Evolutionary conservation across 2,329 filamentous ascomycete species (phyloP).

Genomic region (Ceratocystis eucalypticola): DNA sequence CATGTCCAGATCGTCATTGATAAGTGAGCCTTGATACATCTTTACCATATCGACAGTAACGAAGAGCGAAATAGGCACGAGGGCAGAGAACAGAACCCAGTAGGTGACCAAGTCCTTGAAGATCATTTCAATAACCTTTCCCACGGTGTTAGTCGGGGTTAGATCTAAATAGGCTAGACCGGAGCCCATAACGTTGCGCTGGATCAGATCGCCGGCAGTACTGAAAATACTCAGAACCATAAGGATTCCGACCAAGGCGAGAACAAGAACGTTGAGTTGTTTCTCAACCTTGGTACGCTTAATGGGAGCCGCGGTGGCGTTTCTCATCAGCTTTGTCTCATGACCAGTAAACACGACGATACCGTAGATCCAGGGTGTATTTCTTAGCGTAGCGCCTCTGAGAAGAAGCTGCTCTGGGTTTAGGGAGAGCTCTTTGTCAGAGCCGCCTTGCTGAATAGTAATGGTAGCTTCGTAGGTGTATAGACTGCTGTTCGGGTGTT

Average conservation of each 20-base stretch:
- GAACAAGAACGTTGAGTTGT: conserved; percentile 83
- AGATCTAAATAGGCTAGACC: conserved; percentile 63
- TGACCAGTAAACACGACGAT: conserved; percentile 63
- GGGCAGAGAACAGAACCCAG: conserved; percentile 92
- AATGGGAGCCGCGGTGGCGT: conserved; percentile 91
- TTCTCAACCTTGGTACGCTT: conserved; percentile 93
- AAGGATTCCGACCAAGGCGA: conserved; percentile 77
- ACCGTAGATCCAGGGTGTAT: conserved; percentile 94
- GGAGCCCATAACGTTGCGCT: conserved; percentile 48
- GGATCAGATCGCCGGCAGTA: conserved; percentile 78
- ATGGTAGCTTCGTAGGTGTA: conserved; percentile 97
- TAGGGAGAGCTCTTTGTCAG: conserved; percentile 81
- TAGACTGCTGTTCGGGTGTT: conserved; percentile 94
- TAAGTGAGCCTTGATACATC: conserved; percentile 93
- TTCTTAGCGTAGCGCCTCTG: conserved; percentile 82
- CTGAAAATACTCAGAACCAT: conserved; percentile 75
- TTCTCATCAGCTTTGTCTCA: conserved; percentile 97
- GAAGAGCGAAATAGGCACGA: conserved; percentile 95
- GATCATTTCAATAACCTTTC: conserved; percentile 58
- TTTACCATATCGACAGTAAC: conserved; percentile 97
- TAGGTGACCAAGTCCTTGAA: conserved; percentile 93
- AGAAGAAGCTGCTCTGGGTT: conserved; percentile 87
- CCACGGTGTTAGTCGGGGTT: conserved; percentile 41
- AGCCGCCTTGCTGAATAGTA: conserved; percentile 78
- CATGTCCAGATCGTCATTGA: conserved; percentile 94